These are phyloP conservation scores for Grosmannia clavigera DNA, from an alignment of 2,329 filamentous ascomycete genomes.

Conservation along the genomic window DNA sequence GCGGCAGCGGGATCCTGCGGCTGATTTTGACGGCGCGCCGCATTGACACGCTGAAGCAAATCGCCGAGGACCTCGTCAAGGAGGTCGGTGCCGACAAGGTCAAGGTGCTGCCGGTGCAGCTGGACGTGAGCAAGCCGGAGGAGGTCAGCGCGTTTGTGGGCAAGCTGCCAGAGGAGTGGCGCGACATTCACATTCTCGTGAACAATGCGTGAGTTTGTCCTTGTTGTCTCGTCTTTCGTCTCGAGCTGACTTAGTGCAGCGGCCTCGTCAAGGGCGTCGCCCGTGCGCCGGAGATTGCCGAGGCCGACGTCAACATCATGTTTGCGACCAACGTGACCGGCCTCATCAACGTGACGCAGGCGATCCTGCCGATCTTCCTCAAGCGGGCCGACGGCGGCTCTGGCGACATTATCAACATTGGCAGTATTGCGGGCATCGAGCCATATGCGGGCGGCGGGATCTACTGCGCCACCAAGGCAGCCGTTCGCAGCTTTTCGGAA, in stretches of 20 bases:
- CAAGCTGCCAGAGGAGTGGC: slow-evolving; percentile 67
- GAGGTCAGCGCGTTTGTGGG: slow-evolving; percentile 63
- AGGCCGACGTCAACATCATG: slow-evolving; percentile 78
- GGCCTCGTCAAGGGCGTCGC: slow-evolving; percentile 84
- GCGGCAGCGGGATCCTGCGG: slow-evolving; percentile 44
- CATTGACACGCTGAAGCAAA: slow-evolving; percentile 60
- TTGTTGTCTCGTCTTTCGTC: not conserved
- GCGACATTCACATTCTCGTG: slow-evolving; percentile 74
- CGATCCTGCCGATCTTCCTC: slow-evolving; percentile 72
- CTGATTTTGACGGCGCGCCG: slow-evolving; percentile 84
- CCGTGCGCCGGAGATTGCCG: slow-evolving; percentile 68
- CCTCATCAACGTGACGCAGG: slow-evolving; percentile 93
- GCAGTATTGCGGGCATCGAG: slow-evolving; percentile 81
- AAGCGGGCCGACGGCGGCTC: slow-evolving; percentile 59
- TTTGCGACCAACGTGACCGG: slow-evolving; percentile 89
- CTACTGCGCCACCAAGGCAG: slow-evolving; percentile 89
- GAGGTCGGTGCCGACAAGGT: slow-evolving; percentile 80
- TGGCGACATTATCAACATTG: slow-evolving; percentile 92
- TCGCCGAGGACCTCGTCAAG: slow-evolving; percentile 63
- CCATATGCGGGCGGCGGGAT: slow-evolving; percentile 77
- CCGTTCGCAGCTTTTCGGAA: slow-evolving; percentile 75
- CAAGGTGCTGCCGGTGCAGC: slow-evolving; percentile 66
- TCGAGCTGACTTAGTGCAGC: slow-evolving; percentile 27
- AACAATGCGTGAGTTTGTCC: slow-evolving; percentile 73
- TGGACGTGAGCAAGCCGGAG: slow-evolving; percentile 74